phyloP scores from a whole-genome alignment of 1,284 basidiomycete species.

The Malassezia cuniculi region DNA sequence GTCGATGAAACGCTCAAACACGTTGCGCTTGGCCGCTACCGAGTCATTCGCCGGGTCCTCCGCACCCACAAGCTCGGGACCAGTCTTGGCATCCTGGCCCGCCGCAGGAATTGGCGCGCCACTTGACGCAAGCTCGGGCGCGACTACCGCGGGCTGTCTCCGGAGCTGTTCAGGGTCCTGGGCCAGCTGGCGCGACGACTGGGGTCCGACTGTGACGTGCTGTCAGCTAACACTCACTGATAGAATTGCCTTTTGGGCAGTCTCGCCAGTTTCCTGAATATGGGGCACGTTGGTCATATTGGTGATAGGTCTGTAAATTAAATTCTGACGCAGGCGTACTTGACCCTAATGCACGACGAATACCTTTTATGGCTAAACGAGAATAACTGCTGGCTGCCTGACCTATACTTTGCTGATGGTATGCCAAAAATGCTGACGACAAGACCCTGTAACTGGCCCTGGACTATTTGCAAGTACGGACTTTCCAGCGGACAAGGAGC shows the following conservation, averaged over 20 bases:
- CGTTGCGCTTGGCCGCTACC: conserved; percentile 5
- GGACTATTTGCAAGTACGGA: no score
- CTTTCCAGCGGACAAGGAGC: no score
- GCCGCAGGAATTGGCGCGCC: conserved; percentile 4
- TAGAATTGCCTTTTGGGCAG: conserved; percentile 4
- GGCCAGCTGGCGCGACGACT: conserved; percentile 10
- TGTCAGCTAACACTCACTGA: conserved; percentile 6
- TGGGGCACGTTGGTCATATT: conserved; percentile 8
- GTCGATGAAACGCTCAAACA: neutral
- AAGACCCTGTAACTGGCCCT: no score
- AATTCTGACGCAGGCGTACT: no score
- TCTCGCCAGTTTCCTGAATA: conserved; percentile 1
- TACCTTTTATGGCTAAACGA: no score
- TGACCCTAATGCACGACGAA: no score
- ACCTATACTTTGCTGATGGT: no score
- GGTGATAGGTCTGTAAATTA: no score
- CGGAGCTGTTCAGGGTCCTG: conserved; percentile 8
- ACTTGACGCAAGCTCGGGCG: conserved; percentile 8
- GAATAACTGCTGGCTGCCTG: no score
- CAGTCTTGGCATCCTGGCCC: conserved; percentile 12
- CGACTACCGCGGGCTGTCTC: conserved; percentile 14
- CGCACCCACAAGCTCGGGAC: conserved; percentile 11
- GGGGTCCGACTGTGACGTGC: conserved; percentile 13
- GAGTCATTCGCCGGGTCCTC: conserved; percentile 9
- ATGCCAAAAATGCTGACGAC: no score